These are phyloP conservation scores for Botrytis paeoniae DNA, from an alignment of 2,329 filamentous ascomycete species.

Conservation along the genomic window DNA sequence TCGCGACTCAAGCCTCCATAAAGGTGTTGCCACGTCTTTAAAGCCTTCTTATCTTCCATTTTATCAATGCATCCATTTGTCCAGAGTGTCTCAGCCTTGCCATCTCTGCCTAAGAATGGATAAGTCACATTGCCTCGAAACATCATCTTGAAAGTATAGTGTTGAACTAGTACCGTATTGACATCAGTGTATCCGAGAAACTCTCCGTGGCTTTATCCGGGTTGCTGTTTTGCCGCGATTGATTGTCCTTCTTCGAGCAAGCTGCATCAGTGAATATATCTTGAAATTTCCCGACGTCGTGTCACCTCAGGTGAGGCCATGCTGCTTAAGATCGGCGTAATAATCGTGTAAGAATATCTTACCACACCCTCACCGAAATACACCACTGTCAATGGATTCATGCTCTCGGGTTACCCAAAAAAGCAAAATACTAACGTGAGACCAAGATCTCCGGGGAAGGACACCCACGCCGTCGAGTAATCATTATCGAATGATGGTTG, in stretches of 20 bases:
- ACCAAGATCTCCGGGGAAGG: not conserved
- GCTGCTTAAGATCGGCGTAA: not conserved
- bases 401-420: not conserved
- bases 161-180: not conserved
- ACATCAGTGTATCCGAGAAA: constrained; percentile 3
- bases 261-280: not conserved
- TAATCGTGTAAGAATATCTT: not conserved
- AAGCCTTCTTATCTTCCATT: not conserved
- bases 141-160: not conserved
- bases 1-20: not conserved
- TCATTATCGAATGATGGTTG: not conserved
- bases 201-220: not conserved
- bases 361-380: not conserved
- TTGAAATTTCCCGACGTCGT: not conserved
- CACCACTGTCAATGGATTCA: not conserved
- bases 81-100: constrained; percentile 1
- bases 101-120: not conserved
- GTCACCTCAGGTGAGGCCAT: not conserved
- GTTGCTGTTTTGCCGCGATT: not conserved
- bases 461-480: not conserved
- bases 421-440: not conserved
- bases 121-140: not conserved
- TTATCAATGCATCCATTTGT: not conserved
- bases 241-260: not conserved
- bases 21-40: constrained; percentile 6